Evolutionary conservation across 345 rosid species (phyloP).

Genomic region (Arabidopsis suecica): DNA sequence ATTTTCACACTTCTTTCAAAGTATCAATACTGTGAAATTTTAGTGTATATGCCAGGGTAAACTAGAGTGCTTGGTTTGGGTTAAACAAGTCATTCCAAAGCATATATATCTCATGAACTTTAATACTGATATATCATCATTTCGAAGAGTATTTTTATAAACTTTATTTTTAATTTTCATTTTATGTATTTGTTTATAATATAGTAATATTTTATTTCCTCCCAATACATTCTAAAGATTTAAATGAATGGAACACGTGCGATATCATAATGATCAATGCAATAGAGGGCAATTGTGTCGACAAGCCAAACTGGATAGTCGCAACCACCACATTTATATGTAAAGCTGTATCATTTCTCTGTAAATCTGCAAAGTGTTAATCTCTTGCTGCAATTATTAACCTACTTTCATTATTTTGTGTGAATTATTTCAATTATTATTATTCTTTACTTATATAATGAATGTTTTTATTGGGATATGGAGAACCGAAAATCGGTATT

Average conservation of each 20-base stretch:
- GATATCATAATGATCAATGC: slow-evolving; percentile 35
- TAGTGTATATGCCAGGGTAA: no score
- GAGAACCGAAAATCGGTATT: no score
- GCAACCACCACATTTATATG: slow-evolving; percentile 41
- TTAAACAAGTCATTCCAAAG: no score
- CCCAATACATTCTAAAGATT: neutral
- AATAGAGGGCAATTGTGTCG: slow-evolving; percentile 27
- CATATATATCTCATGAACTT: no score
- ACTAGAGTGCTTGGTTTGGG: no score
- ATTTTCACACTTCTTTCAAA: no score
- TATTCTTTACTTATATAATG: neutral
- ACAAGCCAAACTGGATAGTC: slow-evolving; percentile 51
- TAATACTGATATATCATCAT: no score
- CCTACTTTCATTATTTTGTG: slow-evolving; percentile 26
- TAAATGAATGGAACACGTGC: slow-evolving; percentile 39
- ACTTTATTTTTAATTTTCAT: no score
- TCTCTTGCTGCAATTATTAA: slow-evolving; percentile 34
- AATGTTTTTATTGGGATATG: neutral
- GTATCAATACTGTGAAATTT: no score
- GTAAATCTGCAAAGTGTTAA: slow-evolving; percentile 26
- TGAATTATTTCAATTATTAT: neutral
- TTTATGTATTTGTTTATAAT: neutral
- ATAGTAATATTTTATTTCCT: no score
- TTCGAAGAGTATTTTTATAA: no score
- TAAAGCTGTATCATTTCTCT: slow-evolving; percentile 30